Base-by-base conservation (phyloP, 2,329 filamentous ascomycete genomes). In the Xenoacremonium recifei region DNA sequence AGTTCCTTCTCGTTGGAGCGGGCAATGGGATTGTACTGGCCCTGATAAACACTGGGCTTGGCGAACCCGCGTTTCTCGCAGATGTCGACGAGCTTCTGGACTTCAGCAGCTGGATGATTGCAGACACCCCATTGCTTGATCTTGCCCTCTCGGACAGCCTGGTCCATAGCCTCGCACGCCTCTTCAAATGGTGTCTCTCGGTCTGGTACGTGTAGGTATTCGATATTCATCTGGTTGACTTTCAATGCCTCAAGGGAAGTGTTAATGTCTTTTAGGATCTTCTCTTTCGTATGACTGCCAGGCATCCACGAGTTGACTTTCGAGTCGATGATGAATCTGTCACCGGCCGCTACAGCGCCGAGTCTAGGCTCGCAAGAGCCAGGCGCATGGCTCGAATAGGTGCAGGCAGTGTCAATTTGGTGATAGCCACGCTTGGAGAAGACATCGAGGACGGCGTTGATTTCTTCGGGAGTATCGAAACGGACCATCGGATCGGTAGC, bases 71-170 rank as follows among this genome's bases (percentile, higher is more conserved):
- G 56, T 15, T 65, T 45, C 27, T 69, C 61, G 48, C 72, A 76
- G 11, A 75, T 65, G 9, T 62, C 55, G 23, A 71, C 40, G 3
- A 76, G 60, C 33, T 64, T 40, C 37, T 69, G 60, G 1, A 77
- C 71, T 44, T 77, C 69, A 3, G 61, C 61, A 2, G 66, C 65
- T 0, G 60, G 58, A 49, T 68, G 75, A 48, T 75, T 77, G 9
- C 65, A 72, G 4, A 77, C 42, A 0, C 72, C 74, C 44, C 73
- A 73, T 0, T 62, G 47, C 50, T 67, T 64, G 48, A 75, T 69
- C 44, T 70, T 69, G 17, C 71, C 70, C 27, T 68, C 57, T 13
- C 54, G 42, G 15, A 32, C 6, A 16, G 67, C 63, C 16, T 68
- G 55, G 42, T 75, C 50, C 42, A 76, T 68, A 6, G 68, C 71